A percentile compares a stretch with the other conserved stretches of the same genome.
Conservation (phyloP, 352 stramenopile genomes). For the Phytophthora rubi region DNA sequence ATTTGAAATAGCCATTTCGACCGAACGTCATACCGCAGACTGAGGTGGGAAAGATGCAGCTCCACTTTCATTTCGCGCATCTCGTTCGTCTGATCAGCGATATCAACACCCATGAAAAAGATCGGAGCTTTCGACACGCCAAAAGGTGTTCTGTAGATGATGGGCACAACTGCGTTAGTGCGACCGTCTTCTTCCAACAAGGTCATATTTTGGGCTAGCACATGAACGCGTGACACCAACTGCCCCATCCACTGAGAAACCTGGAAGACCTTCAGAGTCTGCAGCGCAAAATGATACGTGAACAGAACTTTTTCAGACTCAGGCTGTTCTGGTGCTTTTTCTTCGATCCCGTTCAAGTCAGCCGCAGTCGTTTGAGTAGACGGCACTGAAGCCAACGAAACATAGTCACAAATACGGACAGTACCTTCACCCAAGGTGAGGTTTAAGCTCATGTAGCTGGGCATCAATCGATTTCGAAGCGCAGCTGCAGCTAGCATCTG, state of each 20-base stretch:
- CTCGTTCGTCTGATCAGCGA: slow-evolving; percentile 82
- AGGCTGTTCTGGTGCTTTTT: not conserved
- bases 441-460: slow-evolving; percentile 82
- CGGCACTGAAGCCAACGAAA: slow-evolving; percentile 23
- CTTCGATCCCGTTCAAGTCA: slow-evolving; percentile 4
- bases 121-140: slow-evolving; percentile 76
- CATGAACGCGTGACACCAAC: slow-evolving; percentile 77
- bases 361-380: slow-evolving; percentile 13
- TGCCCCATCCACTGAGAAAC: slow-evolving; percentile 89
- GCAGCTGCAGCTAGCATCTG: slow-evolving; percentile 62
- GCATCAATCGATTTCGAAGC: slow-evolving; percentile 61
- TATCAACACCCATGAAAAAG: slow-evolving; percentile 83
- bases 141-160: slow-evolving; percentile 86
- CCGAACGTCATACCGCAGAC: slow-evolving; percentile 79
- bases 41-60: slow-evolving; percentile 86
- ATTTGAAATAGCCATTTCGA: slow-evolving; percentile 86
- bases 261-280: slow-evolving; percentile 84
- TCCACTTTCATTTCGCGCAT: slow-evolving; percentile 91
- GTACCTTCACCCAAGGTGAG: slow-evolving; percentile 68
- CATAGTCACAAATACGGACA: slow-evolving; percentile 64
- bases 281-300: slow-evolving; percentile 79
- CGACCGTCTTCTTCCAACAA: slow-evolving; percentile 73
- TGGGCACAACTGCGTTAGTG: slow-evolving; percentile 52
- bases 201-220: slow-evolving; percentile 73
- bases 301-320: slow-evolving; percentile 45